Evolutionary conservation across 306 rosid species (phyloP).

Genomic region (Gynostemma pentaphyllum): DNA sequence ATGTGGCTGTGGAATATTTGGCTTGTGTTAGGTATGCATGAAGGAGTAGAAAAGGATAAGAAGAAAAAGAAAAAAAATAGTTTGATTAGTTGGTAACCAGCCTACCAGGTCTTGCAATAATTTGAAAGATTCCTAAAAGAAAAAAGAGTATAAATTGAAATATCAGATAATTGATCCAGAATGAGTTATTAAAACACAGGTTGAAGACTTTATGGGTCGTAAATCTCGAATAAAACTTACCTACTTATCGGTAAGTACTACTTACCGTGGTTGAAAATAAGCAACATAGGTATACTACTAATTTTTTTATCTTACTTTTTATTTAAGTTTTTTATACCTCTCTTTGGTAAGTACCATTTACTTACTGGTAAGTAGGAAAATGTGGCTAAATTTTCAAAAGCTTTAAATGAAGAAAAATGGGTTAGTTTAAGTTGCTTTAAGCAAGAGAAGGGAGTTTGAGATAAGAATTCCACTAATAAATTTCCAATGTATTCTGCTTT

Average conservation of each 20-base stretch:
- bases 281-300: no score
- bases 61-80: background rate
- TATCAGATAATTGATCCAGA: no score
- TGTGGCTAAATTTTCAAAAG: no score
- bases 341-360: no score
- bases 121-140: background rate
- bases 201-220: no score
- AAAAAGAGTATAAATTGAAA: background rate
- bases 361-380: no score
- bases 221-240: no score
- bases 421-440: slow-evolving; percentile 4
- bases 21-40: background rate
- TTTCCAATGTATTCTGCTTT: slow-evolving; percentile 3
- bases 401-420: slow-evolving; percentile 4
- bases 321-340: no score
- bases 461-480: background rate
- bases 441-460: background rate
- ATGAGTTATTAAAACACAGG: no score
- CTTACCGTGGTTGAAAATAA: no score
- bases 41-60: background rate
- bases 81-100: slow-evolving; percentile 1
- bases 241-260: no score
- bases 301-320: no score
- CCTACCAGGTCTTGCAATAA: background rate
- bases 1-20: slow-evolving; percentile 2